These are phyloP conservation scores for Phylloporus sp. DNA, from an alignment of 1,284 basidiomycete genomes.

Conservation along the genomic window DNA sequence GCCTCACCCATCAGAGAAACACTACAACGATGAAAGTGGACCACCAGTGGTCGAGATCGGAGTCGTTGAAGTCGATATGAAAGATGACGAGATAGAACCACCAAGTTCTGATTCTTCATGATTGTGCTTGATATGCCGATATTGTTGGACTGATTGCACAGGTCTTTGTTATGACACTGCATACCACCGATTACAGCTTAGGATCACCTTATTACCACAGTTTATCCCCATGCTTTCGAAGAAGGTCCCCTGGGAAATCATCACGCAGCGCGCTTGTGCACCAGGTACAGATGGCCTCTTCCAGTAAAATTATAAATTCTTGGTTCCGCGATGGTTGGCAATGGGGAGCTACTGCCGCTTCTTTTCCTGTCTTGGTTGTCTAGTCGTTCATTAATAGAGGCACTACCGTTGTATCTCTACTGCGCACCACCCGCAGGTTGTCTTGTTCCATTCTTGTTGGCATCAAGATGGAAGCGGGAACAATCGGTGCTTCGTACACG, in stretches of 20 bases:
- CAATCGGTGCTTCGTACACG: no score
- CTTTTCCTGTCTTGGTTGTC: not conserved
- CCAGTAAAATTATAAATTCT: not conserved
- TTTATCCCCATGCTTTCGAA: not conserved
- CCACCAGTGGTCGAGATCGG: conserved; percentile 56
- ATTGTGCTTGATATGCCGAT: conserved; percentile 7
- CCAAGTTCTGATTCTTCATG: conserved; percentile 13
- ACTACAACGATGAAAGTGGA: conserved; percentile 39
- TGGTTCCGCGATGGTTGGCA: conserved; percentile 1
- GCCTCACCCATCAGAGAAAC: conserved; percentile 42
- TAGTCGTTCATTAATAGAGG: not conserved
- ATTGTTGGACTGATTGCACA: conserved; percentile 8
- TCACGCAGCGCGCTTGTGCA: not conserved
- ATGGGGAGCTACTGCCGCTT: not conserved
- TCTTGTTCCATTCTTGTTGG: no score
- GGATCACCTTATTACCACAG: conserved; percentile 19
- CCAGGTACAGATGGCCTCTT: not conserved
- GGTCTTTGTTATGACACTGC: not conserved
- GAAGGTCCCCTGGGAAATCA: not conserved
- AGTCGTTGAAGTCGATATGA: conserved; percentile 40
- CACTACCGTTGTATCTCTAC: no score
- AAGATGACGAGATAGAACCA: conserved; percentile 4
- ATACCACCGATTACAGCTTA: conserved; percentile 5
- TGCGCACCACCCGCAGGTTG: no score
- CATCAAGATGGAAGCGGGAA: no score